Evolutionary conservation across 2,329 filamentous ascomycete species (phyloP).

Genomic region (Xylariaceae sp.): DNA sequence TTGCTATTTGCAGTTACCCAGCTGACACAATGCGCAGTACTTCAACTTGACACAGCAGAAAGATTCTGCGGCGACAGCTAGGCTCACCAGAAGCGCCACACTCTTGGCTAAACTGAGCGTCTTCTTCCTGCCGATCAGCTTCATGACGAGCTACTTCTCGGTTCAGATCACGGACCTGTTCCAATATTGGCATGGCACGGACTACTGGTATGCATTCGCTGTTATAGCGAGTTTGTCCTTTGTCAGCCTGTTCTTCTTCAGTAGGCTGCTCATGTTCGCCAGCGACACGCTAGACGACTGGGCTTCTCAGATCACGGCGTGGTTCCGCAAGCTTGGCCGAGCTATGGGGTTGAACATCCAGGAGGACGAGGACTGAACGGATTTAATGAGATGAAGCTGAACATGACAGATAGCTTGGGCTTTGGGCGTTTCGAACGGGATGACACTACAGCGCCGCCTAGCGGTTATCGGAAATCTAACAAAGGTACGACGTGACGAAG

Average conservation of each 20-base stretch:
- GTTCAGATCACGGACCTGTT: constrained; percentile 66
- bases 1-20: not conserved
- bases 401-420: not conserved
- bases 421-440: not conserved
- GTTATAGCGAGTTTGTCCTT: constrained; percentile 67
- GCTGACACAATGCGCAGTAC: constrained; percentile 57
- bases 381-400: not conserved
- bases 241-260: constrained; percentile 62
- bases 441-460: too few relatives aligned
- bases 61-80: constrained; percentile 74
- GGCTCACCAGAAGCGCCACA: constrained; percentile 74
- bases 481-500: too few relatives aligned
- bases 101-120: constrained; percentile 78
- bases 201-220: constrained; percentile 74
- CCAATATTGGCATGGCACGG: constrained; percentile 61
- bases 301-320: constrained; percentile 35
- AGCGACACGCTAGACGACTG: constrained; percentile 53
- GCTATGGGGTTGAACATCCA: constrained; percentile 24
- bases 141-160: constrained; percentile 79
- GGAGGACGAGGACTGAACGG: constrained; percentile 27
- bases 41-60: constrained; percentile 81
- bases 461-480: too few relatives aligned
- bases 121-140: constrained; percentile 75
- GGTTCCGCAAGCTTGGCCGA: constrained; percentile 21
- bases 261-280: constrained; percentile 53